Conservation (phyloP, 108 stramenopile species). For the Ochromonas danica region DNA sequence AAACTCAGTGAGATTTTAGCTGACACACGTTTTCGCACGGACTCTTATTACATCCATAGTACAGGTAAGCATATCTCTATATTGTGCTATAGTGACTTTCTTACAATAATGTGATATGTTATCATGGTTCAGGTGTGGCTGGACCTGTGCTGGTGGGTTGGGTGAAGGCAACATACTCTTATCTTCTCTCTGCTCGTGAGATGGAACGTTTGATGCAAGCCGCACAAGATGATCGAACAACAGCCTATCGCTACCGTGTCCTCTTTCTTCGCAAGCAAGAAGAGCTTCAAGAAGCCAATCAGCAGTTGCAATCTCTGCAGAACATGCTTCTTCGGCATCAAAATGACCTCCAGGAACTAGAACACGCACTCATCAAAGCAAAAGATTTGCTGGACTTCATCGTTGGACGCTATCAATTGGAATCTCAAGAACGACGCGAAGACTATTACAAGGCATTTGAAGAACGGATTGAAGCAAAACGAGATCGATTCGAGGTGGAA, state of each 20-base stretch:
- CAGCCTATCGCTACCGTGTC: neutral
- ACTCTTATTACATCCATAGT: no score
- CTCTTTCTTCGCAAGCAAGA: neutral
- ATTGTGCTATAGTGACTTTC: no score
- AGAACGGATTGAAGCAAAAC: neutral
- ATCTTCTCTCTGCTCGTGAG: neutral
- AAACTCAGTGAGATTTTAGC: slow-evolving; percentile 4
- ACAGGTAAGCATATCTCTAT: no score
- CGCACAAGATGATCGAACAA: neutral
- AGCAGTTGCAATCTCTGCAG: neutral
- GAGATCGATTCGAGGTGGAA: neutral
- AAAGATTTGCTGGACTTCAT: slow-evolving; percentile 18
- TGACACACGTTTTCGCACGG: slow-evolving; percentile 6
- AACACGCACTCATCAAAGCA: slow-evolving; percentile 6
- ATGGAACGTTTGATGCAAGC: neutral
- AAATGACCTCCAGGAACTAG: neutral
- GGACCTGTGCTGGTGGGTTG: slow-evolving; percentile 23
- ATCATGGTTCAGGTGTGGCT: neutral
- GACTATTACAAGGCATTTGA: slow-evolving; percentile 7
- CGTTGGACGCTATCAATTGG: neutral
- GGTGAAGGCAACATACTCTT: slow-evolving; percentile 24
- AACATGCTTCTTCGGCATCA: neutral
- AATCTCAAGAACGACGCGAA: neutral
- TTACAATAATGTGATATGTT: no score
- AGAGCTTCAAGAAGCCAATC: neutral